Percentiles rank a stretch among this genome's conserved stretches.
Conservation (phyloP, 2,329 filamentous ascomycete species). For the Colletotrichum endophyticum region DNA sequence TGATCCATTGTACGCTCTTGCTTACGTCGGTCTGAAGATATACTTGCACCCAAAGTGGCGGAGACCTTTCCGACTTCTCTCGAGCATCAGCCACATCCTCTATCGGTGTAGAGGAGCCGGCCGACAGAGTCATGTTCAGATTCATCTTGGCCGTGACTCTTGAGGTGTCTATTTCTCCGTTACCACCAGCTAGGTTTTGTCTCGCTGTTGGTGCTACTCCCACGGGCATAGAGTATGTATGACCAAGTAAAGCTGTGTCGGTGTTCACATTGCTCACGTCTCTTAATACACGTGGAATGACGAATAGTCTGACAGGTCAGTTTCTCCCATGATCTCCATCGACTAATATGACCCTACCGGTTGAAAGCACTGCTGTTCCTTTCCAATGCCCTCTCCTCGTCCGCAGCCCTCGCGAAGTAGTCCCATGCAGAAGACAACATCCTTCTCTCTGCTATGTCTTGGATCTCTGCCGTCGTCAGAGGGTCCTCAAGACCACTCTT, state of each 20-base stretch:
- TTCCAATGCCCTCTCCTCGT: neutral
- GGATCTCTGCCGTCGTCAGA: neutral
- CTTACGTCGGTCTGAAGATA: neutral
- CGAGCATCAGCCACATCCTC: neutral
- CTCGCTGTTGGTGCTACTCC: neutral
- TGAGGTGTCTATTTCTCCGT: neutral
- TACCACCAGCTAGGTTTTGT: neutral
- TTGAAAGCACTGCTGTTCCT: neutral
- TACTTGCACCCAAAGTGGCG: neutral
- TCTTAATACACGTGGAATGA: neutral
- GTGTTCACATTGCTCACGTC: neutral
- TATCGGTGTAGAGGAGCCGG: neutral
- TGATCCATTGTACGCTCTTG: neutral
- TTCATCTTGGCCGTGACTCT: neutral
- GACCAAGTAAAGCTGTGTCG: neutral
- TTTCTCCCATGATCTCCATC: neutral
- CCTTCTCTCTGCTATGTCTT: neutral
- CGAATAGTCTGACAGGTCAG: neutral
- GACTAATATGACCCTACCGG: neutral
- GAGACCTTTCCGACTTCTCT: neutral
- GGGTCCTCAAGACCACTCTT: neutral
- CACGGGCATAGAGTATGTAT: neutral
- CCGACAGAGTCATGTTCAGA: neutral
- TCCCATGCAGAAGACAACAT: neutral
- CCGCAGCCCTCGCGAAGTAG: neutral